Base-by-base conservation (phyloP, 345 rosid species). In the Salix purpurea region DNA sequence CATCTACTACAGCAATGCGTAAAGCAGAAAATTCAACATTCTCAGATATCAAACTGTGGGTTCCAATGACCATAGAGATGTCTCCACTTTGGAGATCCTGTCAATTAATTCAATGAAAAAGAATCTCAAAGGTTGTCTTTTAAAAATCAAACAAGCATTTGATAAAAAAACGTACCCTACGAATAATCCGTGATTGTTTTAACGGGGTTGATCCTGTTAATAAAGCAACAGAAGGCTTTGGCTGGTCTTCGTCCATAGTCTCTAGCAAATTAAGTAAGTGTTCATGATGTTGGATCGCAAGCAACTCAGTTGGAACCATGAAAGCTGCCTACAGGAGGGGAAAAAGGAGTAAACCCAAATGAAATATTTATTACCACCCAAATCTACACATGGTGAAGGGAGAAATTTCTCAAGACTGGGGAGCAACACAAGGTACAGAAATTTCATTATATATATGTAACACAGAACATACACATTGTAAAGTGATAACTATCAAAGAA, bases 241-340 rank as follows among this genome's bases (percentile, higher is more conserved):
- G 74, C 74, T 81, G 48, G 18, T 86, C 86, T 48, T 79, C 86
- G 52, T 89, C 94, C 86, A 96, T 81, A 4, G 74, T 87, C 79
- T 87, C 96, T 34, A 96, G 82, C 86, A 96, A 84, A 74, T 89
- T 78, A 73, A 88, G 88, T 72, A 94, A 83, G 74, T 88, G 91
- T 61, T 96, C 97, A 77, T 93, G 89, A 83, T 96, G 99, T 75
- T 93, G 99, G 81, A 88, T 82, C 0, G 99, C 99, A 79, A 96
- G 96, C 88, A 96, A 87, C 86, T 96, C 99, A 34, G 99, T 93
- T 54, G 99, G 98, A 79, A 90, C 98, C 99, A 96, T 96, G 88
- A 93, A 90, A 82, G 99, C 98, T 78, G 97, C 98, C 99, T 93
- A 85, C 76, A 85, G 70, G 46, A 16, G 54, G 68, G 69, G 75